Percentiles rank a stretch among this genome's conserved stretches.
phyloP scores from a whole-genome alignment of 805 yeast genomes.

The Candida alai region DNA sequence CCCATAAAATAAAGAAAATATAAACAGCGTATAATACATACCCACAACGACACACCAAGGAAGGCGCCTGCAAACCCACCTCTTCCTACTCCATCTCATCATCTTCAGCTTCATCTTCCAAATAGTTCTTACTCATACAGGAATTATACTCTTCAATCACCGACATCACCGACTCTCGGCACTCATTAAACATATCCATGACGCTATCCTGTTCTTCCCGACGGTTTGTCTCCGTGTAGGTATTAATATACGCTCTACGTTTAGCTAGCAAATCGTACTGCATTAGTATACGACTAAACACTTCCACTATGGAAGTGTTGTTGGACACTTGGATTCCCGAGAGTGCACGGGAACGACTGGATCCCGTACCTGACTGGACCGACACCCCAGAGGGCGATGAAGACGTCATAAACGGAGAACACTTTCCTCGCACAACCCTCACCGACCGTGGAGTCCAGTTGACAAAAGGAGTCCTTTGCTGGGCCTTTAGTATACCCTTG shows the following conservation, averaged over 20 bases:
- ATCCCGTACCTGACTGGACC: no score
- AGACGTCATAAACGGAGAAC: conserved; percentile 55
- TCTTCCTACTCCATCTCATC: conserved; percentile 4
- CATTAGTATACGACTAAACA: conserved; percentile 61
- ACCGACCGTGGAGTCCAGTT: conserved; percentile 83
- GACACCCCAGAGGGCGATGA: no score
- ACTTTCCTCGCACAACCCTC: conserved; percentile 72
- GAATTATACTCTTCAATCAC: conserved; percentile 46
- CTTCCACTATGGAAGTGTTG: conserved; percentile 66
- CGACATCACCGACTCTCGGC: conserved; percentile 44
- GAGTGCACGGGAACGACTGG: conserved; percentile 30
- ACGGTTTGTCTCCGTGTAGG: conserved; percentile 54
- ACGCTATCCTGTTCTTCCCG: conserved; percentile 40
- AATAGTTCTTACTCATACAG: conserved; percentile 39
- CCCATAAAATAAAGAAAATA: no score
- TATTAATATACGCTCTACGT: conserved; percentile 79
- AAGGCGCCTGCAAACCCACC: no score
- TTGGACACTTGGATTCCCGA: conserved; percentile 85
- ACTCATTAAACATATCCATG: conserved; percentile 45
- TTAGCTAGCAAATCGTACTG: conserved; percentile 80
- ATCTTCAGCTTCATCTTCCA: conserved; percentile 43
- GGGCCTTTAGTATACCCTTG: conserved; percentile 60
- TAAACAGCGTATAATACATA: no score
- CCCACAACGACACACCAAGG: no score
- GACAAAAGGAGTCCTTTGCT: conserved; percentile 67